Conservation (phyloP, 441 rosid species). For the Cnidoscolus chayamansa region DNA sequence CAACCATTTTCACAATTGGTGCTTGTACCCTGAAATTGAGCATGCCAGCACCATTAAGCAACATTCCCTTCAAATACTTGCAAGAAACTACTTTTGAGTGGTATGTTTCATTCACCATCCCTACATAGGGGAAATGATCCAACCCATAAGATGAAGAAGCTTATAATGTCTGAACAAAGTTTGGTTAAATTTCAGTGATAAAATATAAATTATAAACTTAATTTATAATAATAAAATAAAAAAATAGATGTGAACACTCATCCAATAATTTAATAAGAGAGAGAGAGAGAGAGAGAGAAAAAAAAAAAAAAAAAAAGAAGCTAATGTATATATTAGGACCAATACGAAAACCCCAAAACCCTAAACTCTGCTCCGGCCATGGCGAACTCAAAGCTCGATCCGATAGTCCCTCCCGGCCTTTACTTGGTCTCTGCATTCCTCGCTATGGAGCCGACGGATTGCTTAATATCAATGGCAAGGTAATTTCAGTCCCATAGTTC, state of each 20-base stretch:
- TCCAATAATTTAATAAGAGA: too few relatives aligned
- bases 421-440: conserved; percentile 64
- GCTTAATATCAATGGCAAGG: conserved; percentile 57
- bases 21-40: background rate
- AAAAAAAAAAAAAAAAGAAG: too few relatives aligned
- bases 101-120: conserved; percentile 13
- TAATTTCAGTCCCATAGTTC: conserved; percentile 20
- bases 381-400: conserved; percentile 37
- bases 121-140: conserved; percentile 12
- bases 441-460: conserved; percentile 63
- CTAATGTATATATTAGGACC: too few relatives aligned
- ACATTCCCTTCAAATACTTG: background rate
- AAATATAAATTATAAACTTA: too few relatives aligned
- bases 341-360: conserved; percentile 4
- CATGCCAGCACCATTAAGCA: background rate
- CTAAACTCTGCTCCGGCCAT: conserved; percentile 9
- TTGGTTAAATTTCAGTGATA: too few relatives aligned
- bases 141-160: conserved; percentile 31
- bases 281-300: too few relatives aligned
- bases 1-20: too few relatives aligned
- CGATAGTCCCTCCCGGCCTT: conserved; percentile 39
- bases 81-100: background rate
- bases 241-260: too few relatives aligned
- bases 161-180: conserved; percentile 25
- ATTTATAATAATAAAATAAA: too few relatives aligned